These are phyloP conservation scores for Colletotrichum shisoi DNA, from an alignment of 2,329 filamentous ascomycete genomes.

Conservation along the genomic window DNA sequence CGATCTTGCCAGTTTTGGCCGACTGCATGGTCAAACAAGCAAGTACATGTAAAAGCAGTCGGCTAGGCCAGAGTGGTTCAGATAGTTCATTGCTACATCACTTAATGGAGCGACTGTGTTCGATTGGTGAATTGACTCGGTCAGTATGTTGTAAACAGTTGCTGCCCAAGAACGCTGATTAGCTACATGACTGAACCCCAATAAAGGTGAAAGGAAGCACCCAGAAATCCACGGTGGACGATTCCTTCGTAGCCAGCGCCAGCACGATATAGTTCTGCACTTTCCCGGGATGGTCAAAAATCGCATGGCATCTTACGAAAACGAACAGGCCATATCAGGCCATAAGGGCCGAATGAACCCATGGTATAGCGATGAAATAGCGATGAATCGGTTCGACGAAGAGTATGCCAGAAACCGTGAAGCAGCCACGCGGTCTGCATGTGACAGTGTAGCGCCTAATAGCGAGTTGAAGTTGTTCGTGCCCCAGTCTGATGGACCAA, in stretches of 20 bases:
- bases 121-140: not conserved
- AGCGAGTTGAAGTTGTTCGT: not conserved
- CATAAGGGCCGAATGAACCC: not conserved
- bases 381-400: not conserved
- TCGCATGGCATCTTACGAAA: not conserved
- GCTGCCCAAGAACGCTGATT: not conserved
- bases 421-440: constrained; percentile 9
- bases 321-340: not conserved
- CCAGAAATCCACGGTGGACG: not conserved
- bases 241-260: not conserved
- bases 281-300: not conserved
- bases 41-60: not conserved
- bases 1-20: not conserved
- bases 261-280: not conserved
- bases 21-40: not conserved
- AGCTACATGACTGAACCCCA: not conserved
- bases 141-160: not conserved
- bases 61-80: too few relatives aligned
- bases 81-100: not conserved
- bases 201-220: not conserved
- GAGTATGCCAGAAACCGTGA: not conserved
- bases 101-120: not conserved
- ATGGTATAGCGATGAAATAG: not conserved
- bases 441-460: constrained; percentile 12
- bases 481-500: not conserved